phyloP scores from a whole-genome alignment of 2,329 filamentous ascomycete species.

The Cordyceps militaris region DNA sequence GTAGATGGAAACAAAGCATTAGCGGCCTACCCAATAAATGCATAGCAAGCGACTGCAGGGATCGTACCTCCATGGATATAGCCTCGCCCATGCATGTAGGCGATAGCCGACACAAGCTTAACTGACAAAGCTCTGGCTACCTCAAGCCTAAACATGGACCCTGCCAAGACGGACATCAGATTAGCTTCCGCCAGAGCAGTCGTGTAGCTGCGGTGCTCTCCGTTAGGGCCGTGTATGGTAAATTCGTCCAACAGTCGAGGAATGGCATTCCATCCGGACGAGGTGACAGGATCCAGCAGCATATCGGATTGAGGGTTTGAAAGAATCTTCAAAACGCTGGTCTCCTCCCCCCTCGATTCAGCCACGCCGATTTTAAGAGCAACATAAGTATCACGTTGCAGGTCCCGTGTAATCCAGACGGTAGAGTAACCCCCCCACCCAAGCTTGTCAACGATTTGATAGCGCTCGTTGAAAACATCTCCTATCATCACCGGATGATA shows the following conservation, averaged over 20 bases:
- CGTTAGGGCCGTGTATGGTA: background rate
- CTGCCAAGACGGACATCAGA: background rate
- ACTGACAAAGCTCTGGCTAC: conserved; percentile 17
- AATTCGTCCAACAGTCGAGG: background rate
- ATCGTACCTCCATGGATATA: conserved; percentile 18
- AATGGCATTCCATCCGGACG: background rate
- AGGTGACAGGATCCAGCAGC: background rate
- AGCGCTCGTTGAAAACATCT: conserved; percentile 19
- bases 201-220: background rate
- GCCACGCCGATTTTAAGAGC: conserved; percentile 12
- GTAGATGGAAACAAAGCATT: background rate
- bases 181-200: background rate
- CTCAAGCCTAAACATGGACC: conserved; percentile 12
- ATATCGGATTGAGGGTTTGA: no score
- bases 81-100: conserved; percentile 19
- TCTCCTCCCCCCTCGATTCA: background rate
- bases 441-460: conserved; percentile 31
- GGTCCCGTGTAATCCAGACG: conserved; percentile 34
- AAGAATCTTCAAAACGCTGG: background rate
- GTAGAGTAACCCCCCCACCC: conserved; percentile 33
- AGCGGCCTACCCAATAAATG: background rate
- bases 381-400: conserved; percentile 10
- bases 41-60: no score
- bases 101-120: conserved; percentile 21
- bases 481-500: conserved; percentile 10